Evolutionary conservation across 768 basidiomycete species (phyloP).

Genomic region (Leucogyrophana mollusca): DNA sequence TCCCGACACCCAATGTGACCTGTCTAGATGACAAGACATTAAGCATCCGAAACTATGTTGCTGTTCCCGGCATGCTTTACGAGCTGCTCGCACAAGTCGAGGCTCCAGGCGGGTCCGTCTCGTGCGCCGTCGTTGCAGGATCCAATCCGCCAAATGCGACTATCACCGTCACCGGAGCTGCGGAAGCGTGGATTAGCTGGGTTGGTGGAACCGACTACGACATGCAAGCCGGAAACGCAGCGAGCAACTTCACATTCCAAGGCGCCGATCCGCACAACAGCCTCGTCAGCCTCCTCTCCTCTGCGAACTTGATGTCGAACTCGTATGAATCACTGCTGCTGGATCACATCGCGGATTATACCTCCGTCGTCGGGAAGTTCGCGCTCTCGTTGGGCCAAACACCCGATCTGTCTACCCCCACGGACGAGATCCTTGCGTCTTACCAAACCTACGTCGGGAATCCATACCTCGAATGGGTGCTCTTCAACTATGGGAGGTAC

Average conservation of each 20-base stretch:
- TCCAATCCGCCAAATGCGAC: slow-evolving; percentile 42
- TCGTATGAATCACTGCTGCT: slow-evolving; percentile 40
- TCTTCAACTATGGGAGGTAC: slow-evolving; percentile 74
- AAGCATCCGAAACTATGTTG: slow-evolving; percentile 48
- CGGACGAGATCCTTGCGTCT: slow-evolving; percentile 51
- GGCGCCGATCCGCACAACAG: slow-evolving; percentile 57
- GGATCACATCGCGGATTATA: slow-evolving; percentile 53
- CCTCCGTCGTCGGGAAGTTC: slow-evolving; percentile 45
- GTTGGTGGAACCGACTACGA: slow-evolving; percentile 73
- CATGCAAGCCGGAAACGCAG: slow-evolving; percentile 56
- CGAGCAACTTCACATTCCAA: slow-evolving; percentile 58
- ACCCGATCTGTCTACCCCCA: slow-evolving; percentile 50
- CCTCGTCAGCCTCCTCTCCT: slow-evolving; percentile 39
- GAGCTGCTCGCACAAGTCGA: slow-evolving; percentile 57
- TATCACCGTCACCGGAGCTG: slow-evolving; percentile 43
- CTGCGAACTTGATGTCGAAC: slow-evolving; percentile 16
- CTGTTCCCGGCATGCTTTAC: slow-evolving; percentile 64
- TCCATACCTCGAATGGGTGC: slow-evolving; percentile 68
- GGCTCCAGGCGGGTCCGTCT: slow-evolving; percentile 27
- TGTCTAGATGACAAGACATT: slow-evolving; percentile 59
- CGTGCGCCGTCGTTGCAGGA: slow-evolving; percentile 30
- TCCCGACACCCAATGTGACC: slow-evolving; percentile 58
- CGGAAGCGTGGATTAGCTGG: slow-evolving; percentile 68
- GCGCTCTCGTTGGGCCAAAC: slow-evolving; percentile 58
- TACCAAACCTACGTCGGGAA: slow-evolving; percentile 59